A percentile compares a stretch with the other conserved stretches of the same genome.
Evolutionary conservation across 2,329 filamentous ascomycete species (phyloP).

Genomic region (Penicillium rolfsii): DNA sequence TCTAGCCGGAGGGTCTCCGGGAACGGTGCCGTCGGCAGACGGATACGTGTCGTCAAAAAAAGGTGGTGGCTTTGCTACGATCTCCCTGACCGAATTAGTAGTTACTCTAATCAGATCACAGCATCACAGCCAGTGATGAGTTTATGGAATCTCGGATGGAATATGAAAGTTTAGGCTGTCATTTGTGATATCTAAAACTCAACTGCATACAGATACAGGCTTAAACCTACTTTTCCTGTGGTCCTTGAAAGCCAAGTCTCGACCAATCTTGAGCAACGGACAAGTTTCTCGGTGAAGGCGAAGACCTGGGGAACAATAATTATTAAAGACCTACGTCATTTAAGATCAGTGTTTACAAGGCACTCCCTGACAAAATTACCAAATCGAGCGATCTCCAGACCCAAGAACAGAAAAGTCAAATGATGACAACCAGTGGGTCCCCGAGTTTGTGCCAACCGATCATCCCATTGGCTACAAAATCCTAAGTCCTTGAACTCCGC

Average conservation of each 20-base stretch:
- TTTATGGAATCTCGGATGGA: no score
- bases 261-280: not conserved
- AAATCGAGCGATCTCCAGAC: not conserved
- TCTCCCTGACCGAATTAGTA: no score
- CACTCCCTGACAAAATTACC: not conserved
- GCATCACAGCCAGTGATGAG: no score
- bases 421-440: slow-evolving; percentile 2
- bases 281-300: not conserved
- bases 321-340: not conserved
- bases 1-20: not conserved
- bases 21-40: not conserved
- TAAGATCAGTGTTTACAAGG: no score
- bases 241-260: no score
- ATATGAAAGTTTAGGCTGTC: no score
- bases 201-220: no score
- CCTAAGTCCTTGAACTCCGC: not conserved
- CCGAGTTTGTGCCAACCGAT: not conserved
- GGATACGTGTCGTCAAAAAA: not conserved
- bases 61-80: not conserved
- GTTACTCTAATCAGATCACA: no score
- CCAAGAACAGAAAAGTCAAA: not conserved
- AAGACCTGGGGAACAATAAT: not conserved
- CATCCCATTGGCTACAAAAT: not conserved
- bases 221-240: no score
- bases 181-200: no score